Evolutionary conservation across 495 filamentous ascomycete species (phyloP).

Genomic region (Aspergillus cristatus): DNA sequence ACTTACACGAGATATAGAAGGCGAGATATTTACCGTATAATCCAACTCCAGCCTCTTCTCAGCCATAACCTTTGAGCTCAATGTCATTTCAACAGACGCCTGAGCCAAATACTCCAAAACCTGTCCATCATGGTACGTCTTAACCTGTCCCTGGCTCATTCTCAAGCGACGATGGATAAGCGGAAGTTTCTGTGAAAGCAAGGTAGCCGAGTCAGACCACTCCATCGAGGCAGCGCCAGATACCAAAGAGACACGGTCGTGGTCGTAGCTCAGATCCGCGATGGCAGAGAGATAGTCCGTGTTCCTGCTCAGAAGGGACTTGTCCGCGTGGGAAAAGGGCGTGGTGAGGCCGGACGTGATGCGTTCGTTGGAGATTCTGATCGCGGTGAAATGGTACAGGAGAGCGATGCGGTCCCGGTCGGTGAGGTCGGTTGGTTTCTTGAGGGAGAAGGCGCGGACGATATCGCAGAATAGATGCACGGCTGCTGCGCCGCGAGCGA

Average conservation of each 20-base stretch:
- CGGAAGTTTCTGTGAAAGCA: neutral
- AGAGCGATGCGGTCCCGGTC: slow-evolving; percentile 5
- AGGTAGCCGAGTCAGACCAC: no score
- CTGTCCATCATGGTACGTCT: no score
- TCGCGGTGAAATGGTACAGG: slow-evolving; percentile 10
- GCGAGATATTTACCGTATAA: no score
- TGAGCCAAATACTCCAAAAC: no score
- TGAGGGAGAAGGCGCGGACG: slow-evolving; percentile 9
- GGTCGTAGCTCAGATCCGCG: neutral
- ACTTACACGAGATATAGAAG: no score
- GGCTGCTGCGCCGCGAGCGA: slow-evolving; percentile 17
- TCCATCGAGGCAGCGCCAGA: no score
- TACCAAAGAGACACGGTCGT: no score
- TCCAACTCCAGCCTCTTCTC: no score
- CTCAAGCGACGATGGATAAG: no score
- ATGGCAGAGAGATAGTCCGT: slow-evolving; percentile 14
- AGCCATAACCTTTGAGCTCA: no score
- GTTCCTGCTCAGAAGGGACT: slow-evolving; percentile 1
- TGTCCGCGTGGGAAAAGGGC: slow-evolving; percentile 3
- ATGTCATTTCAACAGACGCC: no score
- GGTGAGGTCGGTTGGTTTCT: neutral
- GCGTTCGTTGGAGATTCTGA: slow-evolving; percentile 6
- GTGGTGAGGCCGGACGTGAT: slow-evolving; percentile 2
- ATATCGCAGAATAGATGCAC: slow-evolving; percentile 23
- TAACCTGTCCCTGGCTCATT: no score